Base-by-base conservation (phyloP, 2,329 filamentous ascomycete genomes). In the Nemania sp. region DNA sequence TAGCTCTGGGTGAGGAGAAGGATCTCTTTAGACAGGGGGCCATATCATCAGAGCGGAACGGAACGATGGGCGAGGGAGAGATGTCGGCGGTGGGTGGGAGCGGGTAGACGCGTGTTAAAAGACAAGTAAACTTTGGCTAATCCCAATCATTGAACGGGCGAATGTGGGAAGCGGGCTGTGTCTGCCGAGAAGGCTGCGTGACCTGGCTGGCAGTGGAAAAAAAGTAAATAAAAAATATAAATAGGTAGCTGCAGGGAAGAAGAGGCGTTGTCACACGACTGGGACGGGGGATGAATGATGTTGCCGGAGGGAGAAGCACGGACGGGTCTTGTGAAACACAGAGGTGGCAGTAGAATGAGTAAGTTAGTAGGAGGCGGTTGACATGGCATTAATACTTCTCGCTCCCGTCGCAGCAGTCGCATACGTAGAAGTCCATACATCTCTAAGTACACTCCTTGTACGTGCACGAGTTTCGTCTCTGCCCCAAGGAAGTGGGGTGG, bases 101-200 rank as follows among this genome's bases (percentile, higher is more conserved):
- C 29, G 29, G 50, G 17, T 13, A 25, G 45, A 37, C 7, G 46
- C 25, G 47, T n/a, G 21, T 49, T 25, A 39, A 25, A 1, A 35
- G 29, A n/a, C 15, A 5, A 11, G 20, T 29, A 29, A 29, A 35
- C 20, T 39, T 52, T 58, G 34, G 21, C 51, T 15, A 40, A 40
- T 45, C 32, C n/a, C 35, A 21, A 43, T 39, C 47, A 40, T 45
- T 21, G 21, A 37, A 54, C 29, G 52, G 35, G 40, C 47, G 54
- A 64, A 59, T 57, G 54, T 42, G 61, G 57, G 56, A 64, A 47
- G 60, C 62, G 60, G 58, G 60, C 49, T 59, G 43, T 46, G 13
- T 20, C 6, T 6, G 5, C 48, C 15, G 32, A 48, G 46, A 39
- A 48, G 21, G 52, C 25, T 29, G 52, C 29, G n/a, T 45, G 32